Evolutionary conservation across 176 grass and related monocot species (phyloP).

Genomic region (Oryza glaberrima): DNA sequence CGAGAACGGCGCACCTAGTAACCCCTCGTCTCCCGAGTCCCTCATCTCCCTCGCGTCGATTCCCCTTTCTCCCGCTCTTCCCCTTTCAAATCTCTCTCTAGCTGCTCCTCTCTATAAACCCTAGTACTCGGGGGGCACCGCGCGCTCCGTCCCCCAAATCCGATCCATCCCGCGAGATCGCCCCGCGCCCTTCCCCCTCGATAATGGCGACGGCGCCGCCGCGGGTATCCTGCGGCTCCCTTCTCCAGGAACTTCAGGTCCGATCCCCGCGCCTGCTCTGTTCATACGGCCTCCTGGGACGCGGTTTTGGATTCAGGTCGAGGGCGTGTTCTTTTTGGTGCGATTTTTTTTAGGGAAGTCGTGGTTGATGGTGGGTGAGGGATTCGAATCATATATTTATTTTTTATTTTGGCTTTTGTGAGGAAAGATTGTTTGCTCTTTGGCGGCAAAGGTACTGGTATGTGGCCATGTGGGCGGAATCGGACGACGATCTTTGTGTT

Average conservation of each 20-base stretch:
- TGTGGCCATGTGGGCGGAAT: not conserved
- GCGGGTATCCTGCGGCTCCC: conserved; percentile 60
- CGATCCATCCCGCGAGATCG: not conserved
- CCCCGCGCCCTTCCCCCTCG: not conserved
- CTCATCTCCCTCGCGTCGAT: not conserved
- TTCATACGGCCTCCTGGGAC: not conserved
- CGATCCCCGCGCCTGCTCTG: not conserved
- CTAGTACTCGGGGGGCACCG: conserved; percentile 15
- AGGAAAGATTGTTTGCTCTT: not conserved
- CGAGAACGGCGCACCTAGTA: conserved; percentile 29
- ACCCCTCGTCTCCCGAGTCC: not conserved
- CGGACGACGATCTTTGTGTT: not conserved
- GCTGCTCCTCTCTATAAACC: conserved; percentile 36
- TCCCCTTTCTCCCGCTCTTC: conserved; percentile 38
- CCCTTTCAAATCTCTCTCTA: conserved; percentile 34
- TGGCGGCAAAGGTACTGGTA: not conserved
- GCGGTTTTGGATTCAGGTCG: not conserved
- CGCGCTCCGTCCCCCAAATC: not conserved
- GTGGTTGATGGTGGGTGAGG: not conserved
- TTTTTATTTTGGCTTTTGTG: not conserved
- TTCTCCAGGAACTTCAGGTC: conserved; percentile 92
- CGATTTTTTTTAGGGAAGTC: not conserved
- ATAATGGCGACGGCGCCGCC: conserved; percentile 33
- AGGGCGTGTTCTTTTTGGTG: not conserved
- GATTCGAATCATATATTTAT: too few species aligned